Percentiles rank a stretch among this genome's conserved stretches.
Conservation (phyloP, 805 yeast species). For the Teunomyces atbi region DNA sequence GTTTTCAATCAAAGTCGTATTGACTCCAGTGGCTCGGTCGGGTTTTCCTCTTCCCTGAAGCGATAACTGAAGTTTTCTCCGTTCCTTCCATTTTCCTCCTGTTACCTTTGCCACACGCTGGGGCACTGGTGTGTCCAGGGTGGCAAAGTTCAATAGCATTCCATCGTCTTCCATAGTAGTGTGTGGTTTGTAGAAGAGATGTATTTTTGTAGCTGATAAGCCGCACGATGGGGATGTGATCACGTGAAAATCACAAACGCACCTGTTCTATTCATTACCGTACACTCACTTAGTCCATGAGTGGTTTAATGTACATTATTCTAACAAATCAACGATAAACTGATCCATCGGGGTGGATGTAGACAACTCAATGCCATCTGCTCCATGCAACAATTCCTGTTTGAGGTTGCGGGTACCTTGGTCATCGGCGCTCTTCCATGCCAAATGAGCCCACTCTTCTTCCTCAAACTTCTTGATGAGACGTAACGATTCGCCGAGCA, state of each 20-base stretch:
- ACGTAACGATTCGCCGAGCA: conserved; percentile 40
- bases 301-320: conserved; percentile 1
- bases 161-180: conserved; percentile 60
- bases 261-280: too few relatives aligned
- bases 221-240: conserved; percentile 3
- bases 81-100: conserved; percentile 83
- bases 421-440: conserved; percentile 24
- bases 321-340: conserved; percentile 17
- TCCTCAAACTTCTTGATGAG: conserved; percentile 40
- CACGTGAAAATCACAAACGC: not conserved
- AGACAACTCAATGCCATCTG: conserved; percentile 15
- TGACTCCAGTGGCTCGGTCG: conserved; percentile 28
- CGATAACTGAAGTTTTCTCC: conserved; percentile 59
- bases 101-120: conserved; percentile 39
- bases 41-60: conserved; percentile 43
- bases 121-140: conserved; percentile 23
- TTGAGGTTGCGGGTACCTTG: conserved; percentile 15
- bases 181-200: not conserved
- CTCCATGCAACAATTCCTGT: conserved; percentile 14
- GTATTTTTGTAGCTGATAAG: not conserved
- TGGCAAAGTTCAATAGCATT: conserved; percentile 69
- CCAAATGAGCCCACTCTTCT: conserved; percentile 37
- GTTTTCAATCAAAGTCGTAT: conserved; percentile 21
- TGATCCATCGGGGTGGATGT: conserved; percentile 25
- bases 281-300: too few relatives aligned